Percentiles rank a stretch among this genome's conserved stretches.
Conservation (phyloP, 306 rosid species). For the Psophocarpus tetragonolobus region DNA sequence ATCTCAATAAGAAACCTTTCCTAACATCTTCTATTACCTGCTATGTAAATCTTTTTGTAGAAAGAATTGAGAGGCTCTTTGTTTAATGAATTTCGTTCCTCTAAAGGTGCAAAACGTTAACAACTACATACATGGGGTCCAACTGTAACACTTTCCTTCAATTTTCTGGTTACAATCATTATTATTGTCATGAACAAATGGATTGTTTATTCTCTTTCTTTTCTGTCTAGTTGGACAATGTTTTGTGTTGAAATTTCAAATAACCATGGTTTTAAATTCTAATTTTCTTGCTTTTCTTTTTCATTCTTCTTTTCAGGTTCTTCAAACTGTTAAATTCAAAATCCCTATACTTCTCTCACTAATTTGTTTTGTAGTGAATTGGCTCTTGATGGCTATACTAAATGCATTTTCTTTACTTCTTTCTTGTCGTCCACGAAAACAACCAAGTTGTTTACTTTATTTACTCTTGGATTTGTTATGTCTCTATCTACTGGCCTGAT, state of each 20-base stretch:
- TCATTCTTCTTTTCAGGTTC: constrained; percentile 56
- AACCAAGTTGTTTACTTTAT: constrained; percentile 53
- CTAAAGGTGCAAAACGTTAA: constrained; percentile 72
- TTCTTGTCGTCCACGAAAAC: constrained; percentile 67
- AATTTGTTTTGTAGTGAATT: constrained; percentile 77
- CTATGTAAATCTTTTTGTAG: constrained; percentile 43
- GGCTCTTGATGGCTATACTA: constrained; percentile 83
- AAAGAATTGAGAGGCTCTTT: constrained; percentile 62
- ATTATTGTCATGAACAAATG: constrained; percentile 87
- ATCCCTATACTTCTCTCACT: constrained; percentile 76
- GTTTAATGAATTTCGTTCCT: constrained; percentile 59
- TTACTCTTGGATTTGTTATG: constrained; percentile 85
- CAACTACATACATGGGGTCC: constrained; percentile 75
- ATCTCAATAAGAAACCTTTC: neutral
- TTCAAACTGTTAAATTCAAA: constrained; percentile 71
- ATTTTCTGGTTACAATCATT: constrained; percentile 75
- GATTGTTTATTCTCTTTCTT: constrained; percentile 46
- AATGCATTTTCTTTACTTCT: constrained; percentile 68
- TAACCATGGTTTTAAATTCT: constrained; percentile 28
- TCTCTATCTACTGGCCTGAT: constrained; percentile 82
- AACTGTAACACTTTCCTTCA: constrained; percentile 71
- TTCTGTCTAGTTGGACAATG: neutral
- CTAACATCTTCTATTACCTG: neutral
- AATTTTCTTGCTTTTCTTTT: neutral
- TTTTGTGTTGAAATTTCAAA: constrained; percentile 12